phyloP scores from a whole-genome alignment of 2,329 filamentous ascomycete genomes.

The Aspergillus oerlinghausenensis region DNA sequence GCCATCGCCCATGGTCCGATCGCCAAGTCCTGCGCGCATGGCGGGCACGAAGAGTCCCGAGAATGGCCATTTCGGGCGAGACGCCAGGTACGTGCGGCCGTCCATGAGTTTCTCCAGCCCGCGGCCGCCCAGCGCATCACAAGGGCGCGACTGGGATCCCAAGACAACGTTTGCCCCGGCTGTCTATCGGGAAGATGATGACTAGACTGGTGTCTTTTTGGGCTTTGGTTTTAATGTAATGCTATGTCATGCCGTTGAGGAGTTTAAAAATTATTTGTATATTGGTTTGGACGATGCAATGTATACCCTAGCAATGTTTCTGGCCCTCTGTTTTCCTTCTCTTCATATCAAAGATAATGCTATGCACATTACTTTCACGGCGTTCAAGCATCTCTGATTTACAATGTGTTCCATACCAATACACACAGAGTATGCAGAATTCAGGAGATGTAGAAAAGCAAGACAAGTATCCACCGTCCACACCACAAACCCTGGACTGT shows the following conservation, averaged over 20 bases:
- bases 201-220: not conserved
- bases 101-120: slow-evolving; percentile 47
- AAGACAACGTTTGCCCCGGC: slow-evolving; percentile 31
- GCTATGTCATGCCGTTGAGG: not conserved
- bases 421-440: no score
- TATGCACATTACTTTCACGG: not conserved
- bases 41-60: slow-evolving; percentile 15
- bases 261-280: not conserved
- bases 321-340: no score
- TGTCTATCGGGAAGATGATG: slow-evolving; percentile 3
- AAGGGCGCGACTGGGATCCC: slow-evolving; percentile 34
- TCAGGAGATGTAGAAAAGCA: not conserved
- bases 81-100: slow-evolving; percentile 45
- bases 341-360: not conserved
- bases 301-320: not conserved
- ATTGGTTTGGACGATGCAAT: not conserved
- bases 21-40: slow-evolving; percentile 16
- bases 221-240: not conserved
- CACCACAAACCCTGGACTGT: not conserved
- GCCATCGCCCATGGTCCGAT: slow-evolving; percentile 29
- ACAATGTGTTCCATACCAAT: no score
- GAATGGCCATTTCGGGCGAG: slow-evolving; percentile 34
- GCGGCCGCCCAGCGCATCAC: slow-evolving; percentile 35
- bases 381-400: not conserved
- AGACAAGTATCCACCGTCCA: not conserved